Evolutionary conservation across 202 grass and related monocot genomes (phyloP).

Genomic region (Miscanthus sacchariflorus): DNA sequence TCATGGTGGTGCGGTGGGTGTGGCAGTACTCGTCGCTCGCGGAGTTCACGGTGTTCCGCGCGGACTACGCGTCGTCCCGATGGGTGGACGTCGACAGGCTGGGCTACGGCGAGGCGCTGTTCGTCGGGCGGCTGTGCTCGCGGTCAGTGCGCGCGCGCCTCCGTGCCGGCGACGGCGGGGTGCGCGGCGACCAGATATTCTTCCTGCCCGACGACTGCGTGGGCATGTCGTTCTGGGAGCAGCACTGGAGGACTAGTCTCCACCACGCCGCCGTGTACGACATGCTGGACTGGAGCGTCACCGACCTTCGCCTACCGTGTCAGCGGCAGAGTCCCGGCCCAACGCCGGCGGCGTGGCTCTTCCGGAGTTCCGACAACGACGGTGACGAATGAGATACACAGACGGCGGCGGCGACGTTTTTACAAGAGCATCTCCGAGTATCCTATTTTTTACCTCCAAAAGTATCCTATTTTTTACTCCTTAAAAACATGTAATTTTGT

Average conservation of each 20-base stretch:
- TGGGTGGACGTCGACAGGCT: background rate
- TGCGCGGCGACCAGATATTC: background rate
- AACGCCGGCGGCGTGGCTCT: background rate
- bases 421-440: too few species aligned
- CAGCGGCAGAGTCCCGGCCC: background rate
- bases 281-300: background rate
- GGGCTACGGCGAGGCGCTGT: background rate
- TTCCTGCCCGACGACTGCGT: background rate
- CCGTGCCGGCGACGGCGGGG: background rate
- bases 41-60: background rate
- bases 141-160: background rate
- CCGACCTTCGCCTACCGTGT: background rate
- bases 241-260: too few species aligned
- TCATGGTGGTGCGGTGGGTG: background rate
- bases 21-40: background rate
- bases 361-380: background rate
- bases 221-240: background rate
- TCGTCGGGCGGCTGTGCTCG: constrained; percentile 14
- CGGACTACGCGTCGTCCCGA: background rate
- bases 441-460: too few species aligned
- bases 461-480: too few species aligned
- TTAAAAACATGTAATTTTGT: too few species aligned
- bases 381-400: background rate
- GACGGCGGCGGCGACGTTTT: too few species aligned
- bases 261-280: background rate